Evolutionary conservation across 106 monocot species (phyloP), one percentile per base, ranked within the genome.

Genomic region (Apostasia ramifera): DNA sequence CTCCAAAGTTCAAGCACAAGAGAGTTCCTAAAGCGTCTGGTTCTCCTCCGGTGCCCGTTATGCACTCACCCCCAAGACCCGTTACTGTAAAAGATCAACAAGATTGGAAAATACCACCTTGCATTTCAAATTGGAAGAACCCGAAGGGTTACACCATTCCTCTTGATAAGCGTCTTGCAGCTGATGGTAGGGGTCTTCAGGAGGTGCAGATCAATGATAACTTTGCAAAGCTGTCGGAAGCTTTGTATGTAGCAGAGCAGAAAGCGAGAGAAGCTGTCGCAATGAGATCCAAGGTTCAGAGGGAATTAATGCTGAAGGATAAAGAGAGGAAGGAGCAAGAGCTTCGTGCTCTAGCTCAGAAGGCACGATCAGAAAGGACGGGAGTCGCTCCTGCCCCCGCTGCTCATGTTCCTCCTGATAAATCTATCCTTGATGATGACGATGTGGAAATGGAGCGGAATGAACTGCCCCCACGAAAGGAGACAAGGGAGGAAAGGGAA

Each of bases 61-160:
- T 93, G 90, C 98, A 98, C 78, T 98, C 98, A 10, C 98, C 98
- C 8, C 98, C 98, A 12, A 76, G 98, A 38, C 98, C 90, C 3
- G 93, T 98, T 40, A 93, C 90, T 0, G 98, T 98, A 26, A 93
- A 93, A 71, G 98, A 98, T 58, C 92, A 93, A 61, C 92, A 93
- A 53, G 92, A 97, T 52, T 92, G 97, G 97, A 97, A 97, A 81
- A 97, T 97, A 49, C 92, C 97, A n/a, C 97, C 92, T 57, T 97
- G 92, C 72, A 92, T 89, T n/a, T 97, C 97, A 14, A 92, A 90
- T 50, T 97, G 97, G 97, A 97, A 92, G 80, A 92, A 97, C 45
- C 97, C 92, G 4, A 97, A 97, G 63, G 97, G 92, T 56, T 97
- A 97, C 73, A 97, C 92, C 0, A 97, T 97, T 63, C 97, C 97